These are phyloP conservation scores for Phytophthora constricta DNA, from an alignment of 352 stramenopile species.

Conservation along the genomic window DNA sequence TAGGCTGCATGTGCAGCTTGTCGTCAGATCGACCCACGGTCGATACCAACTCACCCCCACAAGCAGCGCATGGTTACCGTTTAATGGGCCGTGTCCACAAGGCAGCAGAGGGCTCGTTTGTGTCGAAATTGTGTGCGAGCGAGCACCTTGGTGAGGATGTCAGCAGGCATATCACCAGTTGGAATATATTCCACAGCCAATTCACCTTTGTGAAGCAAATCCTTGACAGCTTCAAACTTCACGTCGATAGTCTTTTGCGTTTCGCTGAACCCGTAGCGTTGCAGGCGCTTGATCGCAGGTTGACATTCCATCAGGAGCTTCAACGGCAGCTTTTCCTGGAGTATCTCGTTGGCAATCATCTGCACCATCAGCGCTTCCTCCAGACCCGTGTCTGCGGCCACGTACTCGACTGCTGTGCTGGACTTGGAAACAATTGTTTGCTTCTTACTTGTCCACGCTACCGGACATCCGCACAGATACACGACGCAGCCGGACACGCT, in stretches of 20 bases:
- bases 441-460: conserved; percentile 11
- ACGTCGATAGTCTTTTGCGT: conserved; percentile 12
- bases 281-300: conserved; percentile 7
- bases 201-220: conserved; percentile 2
- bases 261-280: conserved; percentile 6
- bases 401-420: conserved; percentile 8
- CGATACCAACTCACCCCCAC: not conserved
- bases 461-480: conserved; percentile 2
- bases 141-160: conserved; percentile 6
- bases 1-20: not conserved
- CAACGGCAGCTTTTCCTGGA: not conserved
- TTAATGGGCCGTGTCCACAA: conserved; percentile 5
- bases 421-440: conserved; percentile 17
- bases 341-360: conserved; percentile 7
- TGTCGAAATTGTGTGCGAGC: not conserved
- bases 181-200: conserved; percentile 12
- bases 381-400: not conserved
- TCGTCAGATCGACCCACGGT: not conserved
- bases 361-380: conserved; percentile 8
- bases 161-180: conserved; percentile 11
- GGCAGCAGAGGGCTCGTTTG: conserved; percentile 10
- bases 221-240: conserved; percentile 11
- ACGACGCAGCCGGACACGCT: conserved; percentile 4
- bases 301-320: conserved; percentile 15
- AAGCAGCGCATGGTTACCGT: conserved; percentile 3